Percentiles rank a stretch among this genome's conserved stretches.
Conservation (phyloP, 176 grass and related monocot species). For the Elymus sibiricus region DNA sequence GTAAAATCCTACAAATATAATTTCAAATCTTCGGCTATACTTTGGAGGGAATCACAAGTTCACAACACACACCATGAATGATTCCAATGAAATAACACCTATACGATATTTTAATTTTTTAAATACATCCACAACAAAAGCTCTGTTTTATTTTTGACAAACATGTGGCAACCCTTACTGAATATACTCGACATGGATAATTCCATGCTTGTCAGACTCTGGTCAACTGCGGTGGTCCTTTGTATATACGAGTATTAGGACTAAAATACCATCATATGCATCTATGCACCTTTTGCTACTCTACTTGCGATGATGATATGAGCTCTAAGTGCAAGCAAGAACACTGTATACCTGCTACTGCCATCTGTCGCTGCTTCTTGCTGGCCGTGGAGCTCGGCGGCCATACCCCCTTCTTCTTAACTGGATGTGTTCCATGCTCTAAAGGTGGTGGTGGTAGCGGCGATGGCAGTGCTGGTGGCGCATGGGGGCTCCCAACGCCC, state of each 20-base stretch:
- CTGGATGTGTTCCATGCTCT: background rate
- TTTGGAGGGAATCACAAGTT: background rate
- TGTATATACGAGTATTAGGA: background rate
- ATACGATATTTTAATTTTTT: background rate
- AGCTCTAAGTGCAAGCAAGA: background rate
- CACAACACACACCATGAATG: background rate
- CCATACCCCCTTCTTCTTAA: background rate
- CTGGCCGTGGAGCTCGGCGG: too few species aligned
- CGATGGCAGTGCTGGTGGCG: background rate
- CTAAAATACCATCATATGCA: background rate
- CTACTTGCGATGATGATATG: too few species aligned
- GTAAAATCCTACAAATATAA: background rate
- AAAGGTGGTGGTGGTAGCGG: background rate
- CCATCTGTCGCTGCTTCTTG: background rate
- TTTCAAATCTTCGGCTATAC: background rate
- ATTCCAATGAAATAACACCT: background rate
- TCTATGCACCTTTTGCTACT: background rate
- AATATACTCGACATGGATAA: background rate
- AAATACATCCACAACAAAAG: background rate
- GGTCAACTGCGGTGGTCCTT: background rate
- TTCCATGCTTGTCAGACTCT: background rate
- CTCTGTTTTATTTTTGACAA: background rate
- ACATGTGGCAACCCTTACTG: background rate
- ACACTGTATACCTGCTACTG: background rate
- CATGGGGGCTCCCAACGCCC: background rate